Evolutionary conservation across 768 basidiomycete species (phyloP).

Genomic region (Daedaleopsis sinensis): DNA sequence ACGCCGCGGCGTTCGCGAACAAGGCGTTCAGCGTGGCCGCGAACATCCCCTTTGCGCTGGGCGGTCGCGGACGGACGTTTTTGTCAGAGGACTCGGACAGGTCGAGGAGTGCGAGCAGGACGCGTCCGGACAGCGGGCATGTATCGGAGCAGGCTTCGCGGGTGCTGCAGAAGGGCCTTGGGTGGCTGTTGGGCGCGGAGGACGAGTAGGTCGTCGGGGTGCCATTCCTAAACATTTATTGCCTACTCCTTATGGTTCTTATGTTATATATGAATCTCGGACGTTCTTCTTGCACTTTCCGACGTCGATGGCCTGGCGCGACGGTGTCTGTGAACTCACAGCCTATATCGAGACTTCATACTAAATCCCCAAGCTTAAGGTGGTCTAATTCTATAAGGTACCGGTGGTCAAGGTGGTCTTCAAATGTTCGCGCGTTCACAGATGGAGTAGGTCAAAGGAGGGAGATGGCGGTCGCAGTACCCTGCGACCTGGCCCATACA

Average conservation of each 20-base stretch:
- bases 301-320: not conserved
- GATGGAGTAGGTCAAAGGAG: constrained; percentile 9
- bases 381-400: too few relatives aligned
- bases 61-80: constrained; percentile 29
- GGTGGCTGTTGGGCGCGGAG: constrained; percentile 94
- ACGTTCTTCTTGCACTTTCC: too few relatives aligned
- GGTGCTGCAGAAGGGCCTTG: constrained; percentile 87
- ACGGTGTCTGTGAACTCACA: constrained; percentile 2
- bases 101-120: constrained; percentile 35
- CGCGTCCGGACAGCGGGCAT: constrained; percentile 53
- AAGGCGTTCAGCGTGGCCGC: constrained; percentile 80
- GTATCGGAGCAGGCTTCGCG: constrained; percentile 73
- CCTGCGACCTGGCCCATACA: constrained; percentile 11
- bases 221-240: not conserved
- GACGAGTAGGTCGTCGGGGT: constrained; percentile 35
- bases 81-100: constrained; percentile 43
- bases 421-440: constrained; percentile 22
- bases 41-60: constrained; percentile 71
- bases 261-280: not conserved
- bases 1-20: constrained; percentile 78
- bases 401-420: too few relatives aligned
- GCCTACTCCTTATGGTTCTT: constrained; percentile 1
- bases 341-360: too few relatives aligned
- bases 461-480: constrained; percentile 7
- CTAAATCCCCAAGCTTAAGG: too few relatives aligned